These are phyloP conservation scores for Boletus subparvulus DNA, from an alignment of 768 basidiomycete genomes.

Conservation along the genomic window DNA sequence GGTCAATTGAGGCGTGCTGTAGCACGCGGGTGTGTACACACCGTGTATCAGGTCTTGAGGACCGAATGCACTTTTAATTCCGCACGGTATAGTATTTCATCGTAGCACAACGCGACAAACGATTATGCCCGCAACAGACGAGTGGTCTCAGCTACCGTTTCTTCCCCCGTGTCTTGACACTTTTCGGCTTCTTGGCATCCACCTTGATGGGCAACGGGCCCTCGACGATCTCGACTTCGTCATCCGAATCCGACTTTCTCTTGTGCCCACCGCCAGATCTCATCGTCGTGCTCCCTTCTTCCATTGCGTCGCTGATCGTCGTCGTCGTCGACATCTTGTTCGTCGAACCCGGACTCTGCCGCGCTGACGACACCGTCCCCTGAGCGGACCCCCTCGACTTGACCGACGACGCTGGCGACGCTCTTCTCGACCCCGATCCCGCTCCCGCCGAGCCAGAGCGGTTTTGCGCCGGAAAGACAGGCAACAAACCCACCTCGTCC, in stretches of 20 bases:
- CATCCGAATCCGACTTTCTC: constrained; percentile 54
- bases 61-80: no score
- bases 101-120: background rate
- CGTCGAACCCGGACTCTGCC: constrained; percentile 50
- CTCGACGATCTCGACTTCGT: constrained; percentile 55
- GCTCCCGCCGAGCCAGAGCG: constrained; percentile 12
- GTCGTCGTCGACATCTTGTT: constrained; percentile 46
- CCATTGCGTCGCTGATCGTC: constrained; percentile 39
- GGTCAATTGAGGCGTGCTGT: no score
- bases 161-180: constrained; percentile 41
- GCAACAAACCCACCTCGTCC: constrained; percentile 32
- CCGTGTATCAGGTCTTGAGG: no score
- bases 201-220: constrained; percentile 42
- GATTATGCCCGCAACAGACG: no score
- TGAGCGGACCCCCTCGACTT: constrained; percentile 36
- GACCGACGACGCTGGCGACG: constrained; percentile 52
- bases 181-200: constrained; percentile 34
- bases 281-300: constrained; percentile 35
- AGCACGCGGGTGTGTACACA: no score
- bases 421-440: constrained; percentile 35
- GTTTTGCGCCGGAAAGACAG: constrained; percentile 21
- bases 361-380: constrained; percentile 29
- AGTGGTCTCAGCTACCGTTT: constrained; percentile 34
- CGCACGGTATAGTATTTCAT: background rate
- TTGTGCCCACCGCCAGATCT: constrained; percentile 34